Evolutionary conservation across 1,284 basidiomycete genomes (phyloP), one percentile per base, ranked within the genome.

Genomic region (Rugosomyces carneus): DNA sequence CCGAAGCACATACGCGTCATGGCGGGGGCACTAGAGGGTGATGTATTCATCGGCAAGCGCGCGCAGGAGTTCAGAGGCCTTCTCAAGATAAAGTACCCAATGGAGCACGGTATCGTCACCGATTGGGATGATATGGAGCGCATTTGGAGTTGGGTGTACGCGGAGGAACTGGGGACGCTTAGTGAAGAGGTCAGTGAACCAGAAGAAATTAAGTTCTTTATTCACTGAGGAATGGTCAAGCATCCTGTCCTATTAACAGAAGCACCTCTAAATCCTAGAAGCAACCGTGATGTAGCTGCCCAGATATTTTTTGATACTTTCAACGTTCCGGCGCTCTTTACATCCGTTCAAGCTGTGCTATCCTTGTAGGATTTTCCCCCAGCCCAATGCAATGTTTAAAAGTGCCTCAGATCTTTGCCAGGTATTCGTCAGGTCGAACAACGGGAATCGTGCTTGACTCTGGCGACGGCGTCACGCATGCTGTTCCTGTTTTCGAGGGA

Each of bases 101-200:
- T 98, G 81, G 91, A 94, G 62, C 90, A 93, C 65, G 91, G 91
- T 15, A 88, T 93, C 48, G 89, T 93, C 4, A 91, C 89, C 21
- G 91, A 97, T 70, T 97, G 93, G 93, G 93, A 97, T 62, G 93
- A 97, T 61, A 97, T 97, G 93, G 93, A 97, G 66, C 81, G 89
- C 46, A 95, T 97, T 77, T 97, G 93, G 93, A 88, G 79, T 54
- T 94, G 92, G 84, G 89, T 97, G 37, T 98, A 97, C 63, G 84
- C 88, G 15, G 93, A 96, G 62, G 94, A 96, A 57, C 73, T 98
- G 41, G 89, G 90, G 27, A 96, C 93, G 6, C 69, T 96, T 57
- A 93, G 90, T 59, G 94, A 98, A 72, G 94, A 98, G 81, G 93
- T 93, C 18, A 42, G 39, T 50, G 15, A 37, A 48, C 54, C 48